Evolutionary conservation across 1,284 basidiomycete species (phyloP).

Genomic region (Volvariella surrecta): DNA sequence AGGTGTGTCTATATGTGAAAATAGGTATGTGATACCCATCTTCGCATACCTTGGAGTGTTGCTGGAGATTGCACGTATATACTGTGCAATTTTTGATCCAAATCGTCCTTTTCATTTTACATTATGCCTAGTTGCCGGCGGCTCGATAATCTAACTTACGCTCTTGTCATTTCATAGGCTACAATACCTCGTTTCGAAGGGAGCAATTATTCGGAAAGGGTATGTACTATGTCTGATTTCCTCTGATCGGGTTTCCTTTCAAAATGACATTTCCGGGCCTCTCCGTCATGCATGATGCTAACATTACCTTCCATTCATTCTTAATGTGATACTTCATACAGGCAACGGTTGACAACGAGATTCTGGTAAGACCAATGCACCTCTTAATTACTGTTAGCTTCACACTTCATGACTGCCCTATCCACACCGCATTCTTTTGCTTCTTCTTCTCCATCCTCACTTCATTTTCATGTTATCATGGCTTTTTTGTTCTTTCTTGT

Average conservation of each 20-base stretch:
- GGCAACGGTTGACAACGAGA: slow-evolving; percentile 69
- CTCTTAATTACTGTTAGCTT: slow-evolving; percentile 7
- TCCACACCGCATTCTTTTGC: too few relatives aligned
- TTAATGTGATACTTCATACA: slow-evolving; percentile 19
- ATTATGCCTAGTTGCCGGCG: slow-evolving; percentile 15
- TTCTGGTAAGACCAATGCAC: slow-evolving; percentile 55
- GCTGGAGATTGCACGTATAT: too few relatives aligned
- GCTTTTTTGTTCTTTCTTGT: too few relatives aligned
- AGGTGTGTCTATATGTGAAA: slow-evolving; percentile 70
- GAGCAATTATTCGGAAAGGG: slow-evolving; percentile 78
- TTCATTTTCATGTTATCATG: too few relatives aligned
- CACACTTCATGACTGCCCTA: too few relatives aligned
- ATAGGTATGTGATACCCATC: slow-evolving; percentile 39
- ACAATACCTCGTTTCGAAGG: slow-evolving; percentile 76
- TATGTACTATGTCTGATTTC: slow-evolving; percentile 23
- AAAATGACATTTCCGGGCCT: too few relatives aligned
- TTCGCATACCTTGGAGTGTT: too few relatives aligned
- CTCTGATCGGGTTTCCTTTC: slow-evolving; percentile 1
- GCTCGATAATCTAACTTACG: slow-evolving; percentile 11
- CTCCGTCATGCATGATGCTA: neutral
- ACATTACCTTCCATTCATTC: slow-evolving; percentile 2
- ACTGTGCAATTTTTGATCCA: too few relatives aligned
- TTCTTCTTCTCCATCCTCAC: too few relatives aligned
- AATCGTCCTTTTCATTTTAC: neutral
- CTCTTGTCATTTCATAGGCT: slow-evolving; percentile 33